A percentile compares a stretch with the other conserved stretches of the same genome.
These are phyloP conservation scores for Aquilaria malaccensis DNA, from an alignment of 345 rosid genomes.

Conservation along the genomic window DNA sequence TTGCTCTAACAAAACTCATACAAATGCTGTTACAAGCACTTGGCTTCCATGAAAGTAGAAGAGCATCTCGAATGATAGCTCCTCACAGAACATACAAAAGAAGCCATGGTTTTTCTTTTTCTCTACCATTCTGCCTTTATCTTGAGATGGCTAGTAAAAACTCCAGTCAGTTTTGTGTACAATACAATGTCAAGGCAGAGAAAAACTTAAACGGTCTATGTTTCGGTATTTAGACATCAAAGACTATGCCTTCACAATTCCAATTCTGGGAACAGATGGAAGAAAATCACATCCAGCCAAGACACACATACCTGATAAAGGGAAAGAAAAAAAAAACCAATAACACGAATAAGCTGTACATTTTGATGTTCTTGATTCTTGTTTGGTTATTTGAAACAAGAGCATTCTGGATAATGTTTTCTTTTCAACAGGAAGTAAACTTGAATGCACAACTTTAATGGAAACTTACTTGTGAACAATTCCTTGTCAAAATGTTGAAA, in stretches of 20 bases:
- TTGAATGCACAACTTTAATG: not conserved
- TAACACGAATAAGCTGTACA: not conserved
- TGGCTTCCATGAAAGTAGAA: not conserved
- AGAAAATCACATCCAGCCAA: constrained; percentile 96
- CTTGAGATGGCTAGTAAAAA: not conserved
- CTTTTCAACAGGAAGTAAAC: not conserved
- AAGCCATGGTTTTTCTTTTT: not conserved
- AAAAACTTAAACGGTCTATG: constrained; percentile 63
- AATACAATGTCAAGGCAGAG: not conserved
- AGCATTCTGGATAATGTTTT: not conserved
- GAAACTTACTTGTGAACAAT: constrained; percentile 50
- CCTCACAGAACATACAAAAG: not conserved
- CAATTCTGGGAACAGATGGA: constrained; percentile 84
- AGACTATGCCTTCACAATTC: constrained; percentile 67
- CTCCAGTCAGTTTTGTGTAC: not conserved
- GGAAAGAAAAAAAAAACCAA: not conserved
- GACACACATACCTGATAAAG: constrained; percentile 73
- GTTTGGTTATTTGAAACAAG: not conserved
- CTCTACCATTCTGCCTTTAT: not conserved
- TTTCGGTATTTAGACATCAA: constrained; percentile 66
- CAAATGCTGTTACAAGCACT: too few relatives aligned
- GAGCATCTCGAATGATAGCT: not conserved
- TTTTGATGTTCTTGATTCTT: not conserved
- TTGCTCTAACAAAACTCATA: too few relatives aligned
- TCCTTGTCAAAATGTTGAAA: constrained; percentile 51